Conservation (phyloP, 495 filamentous ascomycete species). For the Lichenothelia convexa region DNA sequence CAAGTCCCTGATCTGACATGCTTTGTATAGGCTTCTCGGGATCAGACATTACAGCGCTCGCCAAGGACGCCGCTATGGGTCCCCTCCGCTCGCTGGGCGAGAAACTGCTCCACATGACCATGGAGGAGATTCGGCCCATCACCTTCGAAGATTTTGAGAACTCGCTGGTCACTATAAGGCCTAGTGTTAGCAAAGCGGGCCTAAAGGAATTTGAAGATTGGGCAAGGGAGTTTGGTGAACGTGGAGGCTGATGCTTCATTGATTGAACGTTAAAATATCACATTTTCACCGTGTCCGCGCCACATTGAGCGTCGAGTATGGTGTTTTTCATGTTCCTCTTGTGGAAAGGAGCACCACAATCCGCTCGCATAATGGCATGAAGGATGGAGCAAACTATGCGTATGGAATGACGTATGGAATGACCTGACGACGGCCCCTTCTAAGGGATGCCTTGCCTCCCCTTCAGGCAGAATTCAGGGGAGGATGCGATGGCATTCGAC, state of each 20-base stretch:
- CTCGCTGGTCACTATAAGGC: conserved; percentile 70
- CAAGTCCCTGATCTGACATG: background rate
- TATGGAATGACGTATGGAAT: no score
- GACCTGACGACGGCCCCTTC: no score
- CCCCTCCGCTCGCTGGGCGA: conserved; percentile 84
- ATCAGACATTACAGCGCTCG: conserved; percentile 90
- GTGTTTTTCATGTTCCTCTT: no score
- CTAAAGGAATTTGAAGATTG: conserved; percentile 82
- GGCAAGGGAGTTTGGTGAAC: conserved; percentile 82
- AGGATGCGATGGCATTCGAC: no score
- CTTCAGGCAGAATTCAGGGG: no score
- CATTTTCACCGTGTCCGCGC: no score
- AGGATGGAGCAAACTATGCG: no score
- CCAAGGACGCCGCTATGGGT: conserved; percentile 97
- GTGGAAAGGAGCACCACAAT: no score
- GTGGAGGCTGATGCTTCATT: conserved; percentile 67
- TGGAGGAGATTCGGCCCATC: conserved; percentile 87
- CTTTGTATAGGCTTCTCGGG: conserved; percentile 65
- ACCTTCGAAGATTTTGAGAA: conserved; percentile 65
- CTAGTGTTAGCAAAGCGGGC: conserved; percentile 74
- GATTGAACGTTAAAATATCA: no score
- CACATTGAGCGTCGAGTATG: no score
- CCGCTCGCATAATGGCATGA: no score
- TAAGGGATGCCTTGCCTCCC: no score
- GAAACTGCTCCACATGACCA: conserved; percentile 69